Evolutionary conservation across 2,329 filamentous ascomycete species (phyloP).

Genomic region (Fusarium nelsonii): DNA sequence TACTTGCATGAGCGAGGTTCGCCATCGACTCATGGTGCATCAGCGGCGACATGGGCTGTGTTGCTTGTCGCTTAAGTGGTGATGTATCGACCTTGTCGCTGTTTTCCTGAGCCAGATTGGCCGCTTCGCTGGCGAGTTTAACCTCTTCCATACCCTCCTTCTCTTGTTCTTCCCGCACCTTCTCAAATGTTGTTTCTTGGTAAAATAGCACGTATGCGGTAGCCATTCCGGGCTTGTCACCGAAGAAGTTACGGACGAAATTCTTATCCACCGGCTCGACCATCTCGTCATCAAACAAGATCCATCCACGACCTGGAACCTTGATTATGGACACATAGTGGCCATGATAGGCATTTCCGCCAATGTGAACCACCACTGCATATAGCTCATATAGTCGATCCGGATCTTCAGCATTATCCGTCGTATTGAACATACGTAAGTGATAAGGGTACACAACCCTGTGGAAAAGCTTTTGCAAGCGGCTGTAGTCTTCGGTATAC

Average conservation of each 20-base stretch:
- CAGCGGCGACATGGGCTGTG: slow-evolving; percentile 60
- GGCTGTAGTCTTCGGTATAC: slow-evolving; percentile 94
- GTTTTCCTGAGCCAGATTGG: slow-evolving; percentile 65
- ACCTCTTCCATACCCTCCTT: slow-evolving; percentile 78
- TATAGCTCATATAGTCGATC: slow-evolving; percentile 97
- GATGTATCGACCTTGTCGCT: slow-evolving; percentile 59
- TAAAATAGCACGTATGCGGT: slow-evolving; percentile 98
- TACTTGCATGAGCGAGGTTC: slow-evolving; percentile 74
- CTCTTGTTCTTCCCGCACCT: slow-evolving; percentile 82
- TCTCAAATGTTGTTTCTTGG: slow-evolving; percentile 84
- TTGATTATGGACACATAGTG: slow-evolving; percentile 99
- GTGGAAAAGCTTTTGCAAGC: slow-evolving; percentile 96
- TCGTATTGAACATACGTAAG: slow-evolving; percentile 96
- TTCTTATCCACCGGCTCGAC: slow-evolving; percentile 97
- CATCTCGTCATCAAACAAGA: slow-evolving; percentile 98
- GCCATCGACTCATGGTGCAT: slow-evolving; percentile 66
- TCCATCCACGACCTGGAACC: slow-evolving; percentile 93
- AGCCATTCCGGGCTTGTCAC: slow-evolving; percentile 88
- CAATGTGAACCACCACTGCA: slow-evolving; percentile 96
- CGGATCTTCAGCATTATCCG: slow-evolving; percentile 92
- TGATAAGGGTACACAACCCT: slow-evolving; percentile 97
- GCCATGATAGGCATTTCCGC: slow-evolving; percentile 94
- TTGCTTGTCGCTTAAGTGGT: slow-evolving; percentile 64
- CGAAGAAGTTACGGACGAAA: slow-evolving; percentile 97
- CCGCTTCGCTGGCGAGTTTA: slow-evolving; percentile 66